Percentiles rank a stretch among this genome's conserved stretches.
phyloP scores from a whole-genome alignment of 2,329 filamentous ascomycete genomes.

The Paecilomyces sp. region DNA sequence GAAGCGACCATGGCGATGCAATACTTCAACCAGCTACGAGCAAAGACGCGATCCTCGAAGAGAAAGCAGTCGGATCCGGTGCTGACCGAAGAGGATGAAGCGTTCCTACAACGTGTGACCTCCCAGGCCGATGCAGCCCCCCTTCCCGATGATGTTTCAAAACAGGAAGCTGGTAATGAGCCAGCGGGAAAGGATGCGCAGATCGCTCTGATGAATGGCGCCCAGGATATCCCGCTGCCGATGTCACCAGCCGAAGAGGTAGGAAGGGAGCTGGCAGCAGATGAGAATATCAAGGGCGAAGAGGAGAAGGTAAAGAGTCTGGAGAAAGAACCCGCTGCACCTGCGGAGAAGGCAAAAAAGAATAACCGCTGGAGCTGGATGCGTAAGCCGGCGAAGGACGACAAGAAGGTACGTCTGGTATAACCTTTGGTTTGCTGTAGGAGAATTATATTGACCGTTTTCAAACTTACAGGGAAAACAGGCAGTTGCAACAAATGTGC shows the following conservation, averaged over 20 bases:
- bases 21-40: conserved; percentile 37
- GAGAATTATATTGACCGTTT: background rate
- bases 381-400: conserved; percentile 22
- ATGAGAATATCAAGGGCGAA: conserved; percentile 27
- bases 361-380: conserved; percentile 19
- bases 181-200: conserved; percentile 36
- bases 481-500: conserved; percentile 19
- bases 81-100: conserved; percentile 55
- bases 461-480: conserved; percentile 12
- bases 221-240: conserved; percentile 44
- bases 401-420: conserved; percentile 20
- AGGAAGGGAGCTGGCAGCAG: conserved; percentile 21
- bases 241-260: conserved; percentile 40
- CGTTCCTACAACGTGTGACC: conserved; percentile 48
- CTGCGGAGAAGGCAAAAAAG: conserved; percentile 3
- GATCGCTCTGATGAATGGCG: conserved; percentile 37
- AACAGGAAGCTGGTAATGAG: conserved; percentile 3
- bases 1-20: conserved; percentile 22
- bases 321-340: background rate
- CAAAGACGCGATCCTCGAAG: conserved; percentile 27
- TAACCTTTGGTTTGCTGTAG: background rate
- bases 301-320: background rate
- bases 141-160: conserved; percentile 14
- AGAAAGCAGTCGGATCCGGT: conserved; percentile 33
- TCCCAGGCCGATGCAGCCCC: conserved; percentile 26